Conservation (phyloP, 148 eudicot species). For the Amaranthus palmeri region DNA sequence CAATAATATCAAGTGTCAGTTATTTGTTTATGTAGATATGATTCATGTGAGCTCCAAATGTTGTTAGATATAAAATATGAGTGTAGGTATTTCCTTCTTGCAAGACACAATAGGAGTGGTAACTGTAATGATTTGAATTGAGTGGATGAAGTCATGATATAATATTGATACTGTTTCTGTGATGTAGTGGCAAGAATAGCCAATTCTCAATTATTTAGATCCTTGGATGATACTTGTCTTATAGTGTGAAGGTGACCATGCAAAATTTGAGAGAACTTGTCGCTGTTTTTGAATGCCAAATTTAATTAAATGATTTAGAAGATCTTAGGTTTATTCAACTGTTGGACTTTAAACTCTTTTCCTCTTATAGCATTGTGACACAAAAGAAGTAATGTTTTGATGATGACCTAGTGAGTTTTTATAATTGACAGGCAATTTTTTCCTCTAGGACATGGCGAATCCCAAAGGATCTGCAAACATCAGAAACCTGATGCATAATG, state of each 20-base stretch:
- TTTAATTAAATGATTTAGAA: neutral
- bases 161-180: no score
- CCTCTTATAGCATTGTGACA: neutral
- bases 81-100: no score
- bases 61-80: no score
- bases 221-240: neutral
- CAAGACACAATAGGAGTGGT: no score
- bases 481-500: conserved; percentile 50
- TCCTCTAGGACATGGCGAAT: conserved; percentile 48
- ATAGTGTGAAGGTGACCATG: neutral
- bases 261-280: neutral
- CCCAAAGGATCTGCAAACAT: conserved; percentile 67
- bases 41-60: no score
- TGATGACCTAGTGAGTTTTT: no score
- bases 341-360: neutral
- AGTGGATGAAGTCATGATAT: no score
- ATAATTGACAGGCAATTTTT: conserved; percentile 16
- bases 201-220: neutral
- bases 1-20: no score
- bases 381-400: neutral
- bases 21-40: no score
- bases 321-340: neutral
- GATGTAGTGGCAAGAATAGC: no score
- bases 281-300: neutral
- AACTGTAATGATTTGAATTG: no score